Evolutionary conservation across 2,329 filamentous ascomycete genomes (phyloP).

Genomic region (Phoma sp.): DNA sequence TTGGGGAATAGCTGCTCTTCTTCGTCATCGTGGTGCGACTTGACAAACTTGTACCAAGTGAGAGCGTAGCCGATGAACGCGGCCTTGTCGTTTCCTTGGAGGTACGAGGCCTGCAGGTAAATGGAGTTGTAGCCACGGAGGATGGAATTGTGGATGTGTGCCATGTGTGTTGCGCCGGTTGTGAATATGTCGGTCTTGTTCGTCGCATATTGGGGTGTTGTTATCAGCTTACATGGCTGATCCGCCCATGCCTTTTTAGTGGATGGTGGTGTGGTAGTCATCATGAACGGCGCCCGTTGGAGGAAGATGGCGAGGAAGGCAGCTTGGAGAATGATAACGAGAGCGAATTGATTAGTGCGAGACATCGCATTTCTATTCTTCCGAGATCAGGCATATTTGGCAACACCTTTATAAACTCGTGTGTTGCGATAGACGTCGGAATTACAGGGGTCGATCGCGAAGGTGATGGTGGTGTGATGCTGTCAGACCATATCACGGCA

Average conservation of each 20-base stretch:
- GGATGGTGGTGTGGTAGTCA: constrained; percentile 6
- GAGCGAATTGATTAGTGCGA: constrained; percentile 11
- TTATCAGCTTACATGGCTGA: constrained; percentile 35
- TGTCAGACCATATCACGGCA: constrained; percentile 5
- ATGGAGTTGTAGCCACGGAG: constrained; percentile 52
- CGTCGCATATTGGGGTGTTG: constrained; percentile 40
- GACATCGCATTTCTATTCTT: background rate
- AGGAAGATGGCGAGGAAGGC: constrained; percentile 18
- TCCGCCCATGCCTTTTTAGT: constrained; percentile 41
- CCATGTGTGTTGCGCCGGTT: constrained; percentile 47
- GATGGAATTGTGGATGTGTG: constrained; percentile 51
- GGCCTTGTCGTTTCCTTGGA: constrained; percentile 39
- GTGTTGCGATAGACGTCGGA: background rate
- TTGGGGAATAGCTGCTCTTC: constrained; percentile 47
- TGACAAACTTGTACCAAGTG: constrained; percentile 46
- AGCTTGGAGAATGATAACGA: constrained; percentile 14
- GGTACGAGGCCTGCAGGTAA: constrained; percentile 47
- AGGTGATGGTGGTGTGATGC: constrained; percentile 16
- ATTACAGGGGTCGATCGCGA: background rate
- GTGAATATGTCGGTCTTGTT: constrained; percentile 46
- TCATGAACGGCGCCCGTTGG: constrained; percentile 15
- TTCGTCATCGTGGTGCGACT: constrained; percentile 49
- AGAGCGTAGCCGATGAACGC: constrained; percentile 48
- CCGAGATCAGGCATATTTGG: too few species aligned
- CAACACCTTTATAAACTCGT: background rate